Base-by-base conservation (phyloP, 805 yeast species). In the Saccharomycopsis sp. region DNA sequence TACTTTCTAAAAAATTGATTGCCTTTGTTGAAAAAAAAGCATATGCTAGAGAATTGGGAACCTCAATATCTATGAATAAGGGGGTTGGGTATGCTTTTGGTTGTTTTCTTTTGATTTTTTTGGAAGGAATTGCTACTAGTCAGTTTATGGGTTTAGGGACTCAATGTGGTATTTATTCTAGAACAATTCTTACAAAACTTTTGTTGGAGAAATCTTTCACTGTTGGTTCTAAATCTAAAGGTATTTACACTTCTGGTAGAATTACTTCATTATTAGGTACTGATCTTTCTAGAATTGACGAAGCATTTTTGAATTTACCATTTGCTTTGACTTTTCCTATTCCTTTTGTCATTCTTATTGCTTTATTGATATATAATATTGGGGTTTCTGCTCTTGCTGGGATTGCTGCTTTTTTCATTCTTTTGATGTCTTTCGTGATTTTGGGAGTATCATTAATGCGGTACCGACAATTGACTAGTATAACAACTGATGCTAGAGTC, bases 251-350 rank as follows among this genome's bases (percentile, higher is more conserved):
- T 0, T 60, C 74, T 14, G 77, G 87, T 21, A 70, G 67, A 40
- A 67, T 84, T 44, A 81, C 94, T 12, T 75, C 86, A 4, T 54
- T 83, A 56, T 67, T 85, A 67, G 79, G 88, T 28, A 76, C 88
- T 3, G 94, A 84, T 56, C 64, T 83, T 31, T 70, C 84, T 14
- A 71, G 89, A 51, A 69, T 84, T 39, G 92, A 82, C 55, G 63
- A 78, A 48, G 84, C 85, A 15, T 57, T 73, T 36, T 74, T 72
- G 3, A 76, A 76, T 52, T 74, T 74, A 50, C 75, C 79, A 2
- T 69, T 74, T 50, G 57, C 73, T 9, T 10, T n/a, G 5, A 10
- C 73, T 15, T 64, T 78, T 50, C 79, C 82, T 1, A 51, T 76
- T 14, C 74, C 83, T 4, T 60, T 79, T 36, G 67, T 63, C 13